These are phyloP conservation scores for Artemisia tridentata DNA, from an alignment of 129 eudicot genomes.

Conservation along the genomic window DNA sequence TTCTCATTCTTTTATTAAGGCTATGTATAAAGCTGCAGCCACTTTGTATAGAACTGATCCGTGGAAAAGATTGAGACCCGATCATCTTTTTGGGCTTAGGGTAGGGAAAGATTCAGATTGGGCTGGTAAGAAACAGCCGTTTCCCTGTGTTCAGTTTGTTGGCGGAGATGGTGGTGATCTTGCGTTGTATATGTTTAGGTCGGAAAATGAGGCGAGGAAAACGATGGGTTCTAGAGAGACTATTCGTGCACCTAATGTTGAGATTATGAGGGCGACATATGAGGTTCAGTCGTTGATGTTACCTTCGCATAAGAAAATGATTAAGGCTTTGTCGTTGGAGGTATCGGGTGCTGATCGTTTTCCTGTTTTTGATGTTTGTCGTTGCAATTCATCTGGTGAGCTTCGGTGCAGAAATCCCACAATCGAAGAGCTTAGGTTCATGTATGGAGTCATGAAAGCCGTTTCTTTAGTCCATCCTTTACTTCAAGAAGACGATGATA, in stretches of 20 bases:
- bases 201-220: constrained; percentile 49
- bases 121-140: constrained; percentile 55
- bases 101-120: constrained; percentile 67
- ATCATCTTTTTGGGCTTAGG: constrained; percentile 50
- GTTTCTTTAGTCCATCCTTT: constrained; percentile 58
- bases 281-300: constrained; percentile 47
- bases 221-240: constrained; percentile 54
- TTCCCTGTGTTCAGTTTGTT: constrained; percentile 53
- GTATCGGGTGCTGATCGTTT: constrained; percentile 43
- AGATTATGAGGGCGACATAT: constrained; percentile 56
- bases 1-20: constrained; percentile 36
- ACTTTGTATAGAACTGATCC: constrained; percentile 62
- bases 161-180: constrained; percentile 78
- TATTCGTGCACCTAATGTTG: constrained; percentile 48
- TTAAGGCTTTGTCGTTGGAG: constrained; percentile 50
- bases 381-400: constrained; percentile 43
- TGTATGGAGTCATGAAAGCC: constrained; percentile 45
- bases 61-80: constrained; percentile 64
- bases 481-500: constrained; percentile 44
- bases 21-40: constrained; percentile 62
- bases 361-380: constrained; percentile 58
- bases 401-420: constrained; percentile 55
- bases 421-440: constrained; percentile 61
- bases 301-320: constrained; percentile 50
- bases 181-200: constrained; percentile 54